Evolutionary conservation across 805 yeast species (phyloP).

Genomic region (Metschnikowia shivogae): DNA sequence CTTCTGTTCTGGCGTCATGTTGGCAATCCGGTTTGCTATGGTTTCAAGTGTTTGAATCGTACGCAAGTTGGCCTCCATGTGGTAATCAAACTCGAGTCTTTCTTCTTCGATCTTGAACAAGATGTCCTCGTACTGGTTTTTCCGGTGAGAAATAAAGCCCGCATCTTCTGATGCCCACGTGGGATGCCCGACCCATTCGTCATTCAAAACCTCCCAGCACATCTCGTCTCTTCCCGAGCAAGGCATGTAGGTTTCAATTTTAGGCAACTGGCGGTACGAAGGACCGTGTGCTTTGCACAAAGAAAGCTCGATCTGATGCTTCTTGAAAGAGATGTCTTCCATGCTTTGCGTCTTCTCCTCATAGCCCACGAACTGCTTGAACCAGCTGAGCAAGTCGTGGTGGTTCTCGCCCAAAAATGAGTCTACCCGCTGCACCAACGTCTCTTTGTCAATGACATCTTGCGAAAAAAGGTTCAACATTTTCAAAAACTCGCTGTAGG

Average conservation of each 20-base stretch:
- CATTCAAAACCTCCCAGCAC: slow-evolving; percentile 98
- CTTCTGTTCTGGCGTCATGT: slow-evolving; percentile 89
- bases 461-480: slow-evolving; percentile 83
- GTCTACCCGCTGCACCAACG: slow-evolving; percentile 79
- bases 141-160: slow-evolving; percentile 97
- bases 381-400: slow-evolving; percentile 82
- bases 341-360: slow-evolving; percentile 81
- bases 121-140: slow-evolving; percentile 96
- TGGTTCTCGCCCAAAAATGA: slow-evolving; percentile 76
- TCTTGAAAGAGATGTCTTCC: slow-evolving; percentile 82
- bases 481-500: slow-evolving; percentile 89
- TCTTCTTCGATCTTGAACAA: slow-evolving; percentile 94
- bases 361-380: slow-evolving; percentile 85
- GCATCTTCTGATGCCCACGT: slow-evolving; percentile 99
- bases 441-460: slow-evolving; percentile 78
- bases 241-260: slow-evolving; percentile 92
- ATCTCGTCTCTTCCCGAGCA: slow-evolving; percentile 97
- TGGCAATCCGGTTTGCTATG: slow-evolving; percentile 87
- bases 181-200: slow-evolving; percentile 99
- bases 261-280: slow-evolving; percentile 87
- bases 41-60: slow-evolving; percentile 95
- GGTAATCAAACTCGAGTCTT: slow-evolving; percentile 93
- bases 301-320: slow-evolving; percentile 85
- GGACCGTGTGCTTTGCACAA: slow-evolving; percentile 95
- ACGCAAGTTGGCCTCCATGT: slow-evolving; percentile 90